Base-by-base conservation (phyloP, 129 eudicot genomes). In the Lonicera japonica region DNA sequence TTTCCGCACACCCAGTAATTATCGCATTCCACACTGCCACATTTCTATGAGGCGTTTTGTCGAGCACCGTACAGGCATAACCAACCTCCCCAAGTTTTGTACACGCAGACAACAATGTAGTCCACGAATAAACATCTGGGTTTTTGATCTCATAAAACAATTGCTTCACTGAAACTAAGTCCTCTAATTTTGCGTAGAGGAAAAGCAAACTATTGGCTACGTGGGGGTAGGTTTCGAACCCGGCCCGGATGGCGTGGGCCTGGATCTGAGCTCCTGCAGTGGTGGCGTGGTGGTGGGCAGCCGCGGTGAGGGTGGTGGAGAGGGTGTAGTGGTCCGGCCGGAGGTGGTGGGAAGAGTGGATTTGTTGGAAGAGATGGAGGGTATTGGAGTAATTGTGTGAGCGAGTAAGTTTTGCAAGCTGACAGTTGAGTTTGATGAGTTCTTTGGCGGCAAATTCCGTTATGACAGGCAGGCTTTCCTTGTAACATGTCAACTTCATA, bases 261-360 rank as follows among this genome's bases (percentile, higher is more conserved):
- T 91, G 97, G 70, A 91, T 65, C 73, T 84, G 97, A 66, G 68
- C 63, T 45, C 95, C 97, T 3, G 63, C 54, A 3, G 36, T 11
- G 14, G 39, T 41, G 22, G 68, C 59, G 54, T 72, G 76, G 72
- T 54, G 67, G 58, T 82, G 75, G 69, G 94, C 83, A 25, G 69
- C 58, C 2, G 94, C 94, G 21, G 94, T 66, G 73, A 91, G 81
- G 75, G 90, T 70, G 52, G 94, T 70, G 24, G 97, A 87, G 70
- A 91, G 75, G 66, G 97, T 79, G 46, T 86, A 91, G 24, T 91
- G 94, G 74, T 91, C 97, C 1, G 97, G 95, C 70, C 69, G 79
- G 7, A 82, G 76, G 64, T 62, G 58, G 41, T 63, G 66, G 70
- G 84, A 79, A 9, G 94, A 75, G 47, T 84, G 94, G 17, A 91